phyloP scores from a whole-genome alignment of 2,329 filamentous ascomycete genomes.

The Fusarium robinianum region DNA sequence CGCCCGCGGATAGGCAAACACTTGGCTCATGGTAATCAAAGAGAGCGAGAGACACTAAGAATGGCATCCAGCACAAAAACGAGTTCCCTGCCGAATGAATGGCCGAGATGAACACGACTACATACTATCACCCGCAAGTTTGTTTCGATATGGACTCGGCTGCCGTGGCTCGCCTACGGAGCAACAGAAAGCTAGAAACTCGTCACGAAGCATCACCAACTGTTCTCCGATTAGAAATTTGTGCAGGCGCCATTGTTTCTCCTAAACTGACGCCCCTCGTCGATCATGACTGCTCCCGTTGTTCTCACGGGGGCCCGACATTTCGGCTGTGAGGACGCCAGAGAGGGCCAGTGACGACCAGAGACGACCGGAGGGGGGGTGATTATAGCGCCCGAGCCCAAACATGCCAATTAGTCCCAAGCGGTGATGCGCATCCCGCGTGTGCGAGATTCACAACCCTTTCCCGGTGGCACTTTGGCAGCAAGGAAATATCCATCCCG shows the following conservation, averaged over 20 bases:
- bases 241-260: too few species aligned
- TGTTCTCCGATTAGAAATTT: slow-evolving; percentile 28
- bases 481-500: slow-evolving; percentile 32
- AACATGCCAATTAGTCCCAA: slow-evolving; percentile 34
- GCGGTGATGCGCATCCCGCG: slow-evolving; percentile 36
- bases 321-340: slow-evolving; percentile 4
- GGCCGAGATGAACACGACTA: slow-evolving; percentile 14
- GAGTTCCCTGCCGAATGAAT: slow-evolving; percentile 13
- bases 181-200: slow-evolving; percentile 18
- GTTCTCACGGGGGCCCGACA: slow-evolving; percentile 6
- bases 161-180: slow-evolving; percentile 5
- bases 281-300: background rate
- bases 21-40: slow-evolving; percentile 7
- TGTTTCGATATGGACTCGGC: slow-evolving; percentile 15
- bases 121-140: background rate
- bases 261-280: slow-evolving; percentile 23
- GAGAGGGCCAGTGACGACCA: too few species aligned
- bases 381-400: slow-evolving; percentile 7
- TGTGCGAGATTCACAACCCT: slow-evolving; percentile 36
- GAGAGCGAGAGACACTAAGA: slow-evolving; percentile 11
- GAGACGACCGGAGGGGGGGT: slow-evolving; percentile 29
- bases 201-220: slow-evolving; percentile 30
- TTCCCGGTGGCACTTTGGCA: slow-evolving; percentile 35
- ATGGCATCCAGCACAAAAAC: background rate
- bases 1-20: too few species aligned